Conservation (phyloP, 2,329 filamentous ascomycete species). For the Thielaviopsis punctulata region DNA sequence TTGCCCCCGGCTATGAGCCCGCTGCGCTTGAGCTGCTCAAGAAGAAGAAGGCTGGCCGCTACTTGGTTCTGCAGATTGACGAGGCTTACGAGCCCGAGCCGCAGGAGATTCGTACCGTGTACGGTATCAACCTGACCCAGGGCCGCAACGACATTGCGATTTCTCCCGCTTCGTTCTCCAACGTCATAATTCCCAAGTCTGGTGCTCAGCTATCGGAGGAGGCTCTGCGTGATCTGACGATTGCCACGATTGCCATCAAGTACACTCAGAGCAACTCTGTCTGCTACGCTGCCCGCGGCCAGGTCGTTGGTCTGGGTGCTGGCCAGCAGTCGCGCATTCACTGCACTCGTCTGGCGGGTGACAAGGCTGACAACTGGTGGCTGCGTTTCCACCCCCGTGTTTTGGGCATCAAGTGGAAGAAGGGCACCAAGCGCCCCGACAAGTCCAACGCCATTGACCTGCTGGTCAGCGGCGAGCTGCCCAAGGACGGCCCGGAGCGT, state of each 20-base stretch:
- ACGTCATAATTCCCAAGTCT: slow-evolving; percentile 74
- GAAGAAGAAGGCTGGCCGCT: slow-evolving; percentile 98
- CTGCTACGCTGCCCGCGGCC: slow-evolving; percentile 88
- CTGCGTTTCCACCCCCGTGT: slow-evolving; percentile 91
- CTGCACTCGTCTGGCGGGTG: slow-evolving; percentile 90
- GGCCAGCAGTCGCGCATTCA: slow-evolving; percentile 97
- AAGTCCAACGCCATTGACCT: slow-evolving; percentile 98
- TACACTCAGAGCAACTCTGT: slow-evolving; percentile 99
- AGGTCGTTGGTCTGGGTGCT: slow-evolving; percentile 84
- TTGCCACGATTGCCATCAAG: slow-evolving; percentile 93
- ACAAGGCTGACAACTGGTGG: slow-evolving; percentile 99
- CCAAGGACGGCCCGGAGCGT: slow-evolving; percentile 66
- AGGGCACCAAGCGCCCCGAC: slow-evolving; percentile 86
- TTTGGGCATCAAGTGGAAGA: slow-evolving; percentile 85
- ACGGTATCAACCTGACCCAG: slow-evolving; percentile 76
- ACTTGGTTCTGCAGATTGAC: slow-evolving; percentile 91
- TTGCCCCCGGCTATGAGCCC: slow-evolving; percentile 71
- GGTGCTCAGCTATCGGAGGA: slow-evolving; percentile 53
- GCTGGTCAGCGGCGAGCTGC: slow-evolving; percentile 78
- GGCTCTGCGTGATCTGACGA: slow-evolving; percentile 75
- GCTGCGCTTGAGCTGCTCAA: slow-evolving; percentile 79
- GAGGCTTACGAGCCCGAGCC: slow-evolving; percentile 65
- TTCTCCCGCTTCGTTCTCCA: slow-evolving; percentile 67
- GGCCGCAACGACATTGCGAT: slow-evolving; percentile 86
- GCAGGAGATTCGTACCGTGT: slow-evolving; percentile 74